Evolutionary conservation across 106 monocot genomes (phyloP), one percentile per base, ranked within the genome.

Genomic region (Vanilla planifolia): DNA sequence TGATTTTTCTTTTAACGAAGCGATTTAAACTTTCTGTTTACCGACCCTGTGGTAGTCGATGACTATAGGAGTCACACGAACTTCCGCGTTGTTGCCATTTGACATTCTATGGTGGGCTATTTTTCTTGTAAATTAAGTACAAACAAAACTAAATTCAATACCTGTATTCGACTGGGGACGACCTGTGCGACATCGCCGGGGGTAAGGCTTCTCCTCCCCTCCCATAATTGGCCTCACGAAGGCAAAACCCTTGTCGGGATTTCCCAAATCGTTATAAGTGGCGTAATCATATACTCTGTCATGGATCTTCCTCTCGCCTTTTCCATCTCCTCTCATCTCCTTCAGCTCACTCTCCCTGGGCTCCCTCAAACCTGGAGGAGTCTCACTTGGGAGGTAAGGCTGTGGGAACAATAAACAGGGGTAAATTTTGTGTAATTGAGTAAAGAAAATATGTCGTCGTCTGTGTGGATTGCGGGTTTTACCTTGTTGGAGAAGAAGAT

Each of bases 401-500:
- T 94, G 71, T 51, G 57, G 33, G 19, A 19, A 33, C 0, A 33
- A 69, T 8, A 17, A 23, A 8, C 14, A 16, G 44, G 2, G 25
- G 59, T 19, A 1, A 44, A 17, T 41, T 6, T 5, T 53, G 22
- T n/a, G n/a, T n/a, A n/a, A n/a, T n/a, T n/a, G n/a, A n/a, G n/a
- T n/a, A n/a, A n/a, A n/a, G n/a, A n/a, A n/a, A n/a, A n/a, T n/a
- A n/a, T n/a, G n/a, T n/a, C n/a, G n/a, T n/a, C n/a, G n/a, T n/a
- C n/a, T n/a, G n/a, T n/a, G n/a, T n/a, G n/a, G n/a, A 34, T 47
- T 51, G 17, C 21, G 24, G 17, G 51, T 7, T 35, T 47, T 23
- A 93, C 93, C 82, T 84, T 84, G 40, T 92, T 84, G 33, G 24
- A 67, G 57, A 98, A 98, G 77, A 98, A 98, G 59, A 92, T 42